Conservation (phyloP, 139 green algal genomes). For the Chlamydomonas schloesseri region DNA sequence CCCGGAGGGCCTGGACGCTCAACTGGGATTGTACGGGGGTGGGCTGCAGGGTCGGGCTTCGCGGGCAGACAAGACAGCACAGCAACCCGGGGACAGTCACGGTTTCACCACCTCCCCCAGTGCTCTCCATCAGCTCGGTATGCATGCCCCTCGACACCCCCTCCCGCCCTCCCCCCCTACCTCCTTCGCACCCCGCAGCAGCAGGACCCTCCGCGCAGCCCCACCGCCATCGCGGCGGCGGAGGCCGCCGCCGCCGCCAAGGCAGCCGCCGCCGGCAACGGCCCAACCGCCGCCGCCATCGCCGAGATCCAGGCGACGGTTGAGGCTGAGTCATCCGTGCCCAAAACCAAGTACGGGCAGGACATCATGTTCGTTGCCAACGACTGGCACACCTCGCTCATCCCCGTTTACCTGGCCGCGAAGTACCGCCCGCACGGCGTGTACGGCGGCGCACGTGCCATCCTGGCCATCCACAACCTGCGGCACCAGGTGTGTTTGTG, state of each 20-base stretch:
- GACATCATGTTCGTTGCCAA: constrained; percentile 75
- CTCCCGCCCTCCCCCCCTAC: too few species aligned
- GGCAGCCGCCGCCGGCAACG: not conserved
- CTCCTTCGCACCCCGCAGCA: not conserved
- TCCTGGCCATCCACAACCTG: constrained; percentile 94
- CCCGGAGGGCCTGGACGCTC: too few species aligned
- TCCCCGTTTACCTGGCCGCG: constrained; percentile 85
- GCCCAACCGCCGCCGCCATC: not conserved
- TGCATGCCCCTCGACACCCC: too few species aligned
- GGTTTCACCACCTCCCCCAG: too few species aligned
- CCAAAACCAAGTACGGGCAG: constrained; percentile 59
- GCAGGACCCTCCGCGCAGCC: constrained; percentile 6
- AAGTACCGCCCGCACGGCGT: constrained; percentile 89
- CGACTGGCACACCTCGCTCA: constrained; percentile 78
- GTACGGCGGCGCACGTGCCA: constrained; percentile 74
- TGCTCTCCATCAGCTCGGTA: too few species aligned
- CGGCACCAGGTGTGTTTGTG: constrained; percentile 81
- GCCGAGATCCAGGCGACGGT: not conserved
- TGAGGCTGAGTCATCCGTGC: not conserved
- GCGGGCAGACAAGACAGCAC: too few species aligned
- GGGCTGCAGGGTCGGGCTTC: too few species aligned
- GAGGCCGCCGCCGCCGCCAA: not conserved
- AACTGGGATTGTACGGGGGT: too few species aligned
- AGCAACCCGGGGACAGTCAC: too few species aligned
- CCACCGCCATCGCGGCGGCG: not conserved